phyloP scores from a whole-genome alignment of 345 rosid genomes.

The Excoecaria cochinchinensis region DNA sequence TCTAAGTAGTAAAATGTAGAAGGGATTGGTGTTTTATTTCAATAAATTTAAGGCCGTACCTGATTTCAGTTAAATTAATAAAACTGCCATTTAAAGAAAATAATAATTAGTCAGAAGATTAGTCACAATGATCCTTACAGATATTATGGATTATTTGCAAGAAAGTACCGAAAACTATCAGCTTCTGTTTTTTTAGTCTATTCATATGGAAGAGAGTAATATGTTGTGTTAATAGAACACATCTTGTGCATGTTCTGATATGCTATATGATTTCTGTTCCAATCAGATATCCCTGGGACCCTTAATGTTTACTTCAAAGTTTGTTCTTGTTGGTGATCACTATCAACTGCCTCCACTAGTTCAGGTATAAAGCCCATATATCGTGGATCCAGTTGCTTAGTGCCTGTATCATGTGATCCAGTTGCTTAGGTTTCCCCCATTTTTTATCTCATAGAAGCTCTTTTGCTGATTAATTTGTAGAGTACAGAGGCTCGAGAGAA shows the following conservation, averaged over 20 bases:
- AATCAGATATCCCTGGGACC: slow-evolving; percentile 90
- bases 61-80: neutral
- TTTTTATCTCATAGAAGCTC: slow-evolving; percentile 15
- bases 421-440: slow-evolving; percentile 1
- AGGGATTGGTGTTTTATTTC: neutral
- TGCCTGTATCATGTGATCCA: neutral
- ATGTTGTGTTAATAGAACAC: neutral
- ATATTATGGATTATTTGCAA: neutral
- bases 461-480: slow-evolving; percentile 37
- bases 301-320: slow-evolving; percentile 73
- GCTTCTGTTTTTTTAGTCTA: neutral
- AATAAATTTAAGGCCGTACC: neutral
- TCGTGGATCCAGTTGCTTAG: neutral
- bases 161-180: neutral
- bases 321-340: slow-evolving; percentile 98
- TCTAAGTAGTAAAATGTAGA: neutral
- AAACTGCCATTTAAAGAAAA: neutral
- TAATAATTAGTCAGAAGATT: neutral
- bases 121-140: neutral
- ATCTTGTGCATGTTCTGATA: neutral
- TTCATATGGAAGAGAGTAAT: neutral
- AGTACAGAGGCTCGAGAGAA: slow-evolving; percentile 90
- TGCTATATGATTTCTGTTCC: slow-evolving; percentile 16
- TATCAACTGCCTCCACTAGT: slow-evolving; percentile 96
- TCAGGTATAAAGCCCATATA: slow-evolving; percentile 46